Percentiles rank a stretch among this genome's conserved stretches.
These are phyloP conservation scores for Sporothrix pseudoabietina DNA, from an alignment of 2,329 filamentous ascomycete species.

Conservation along the genomic window DNA sequence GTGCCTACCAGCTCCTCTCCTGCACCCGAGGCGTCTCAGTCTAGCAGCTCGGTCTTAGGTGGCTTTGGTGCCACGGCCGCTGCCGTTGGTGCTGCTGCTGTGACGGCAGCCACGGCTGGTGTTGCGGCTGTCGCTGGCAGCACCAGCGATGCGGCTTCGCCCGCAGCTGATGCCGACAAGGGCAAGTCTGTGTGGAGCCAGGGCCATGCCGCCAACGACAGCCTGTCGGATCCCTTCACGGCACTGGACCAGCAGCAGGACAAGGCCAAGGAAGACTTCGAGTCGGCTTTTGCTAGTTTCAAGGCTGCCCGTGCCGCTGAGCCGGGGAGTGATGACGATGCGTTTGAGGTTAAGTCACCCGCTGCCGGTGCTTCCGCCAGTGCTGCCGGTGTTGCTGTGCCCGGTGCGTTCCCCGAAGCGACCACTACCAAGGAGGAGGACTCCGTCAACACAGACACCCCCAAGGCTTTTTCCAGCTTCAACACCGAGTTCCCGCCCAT, in stretches of 20 bases:
- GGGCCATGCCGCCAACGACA: conserved; percentile 36
- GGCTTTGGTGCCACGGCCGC: conserved; percentile 9
- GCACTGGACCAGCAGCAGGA: conserved; percentile 48
- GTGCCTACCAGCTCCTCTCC: background rate
- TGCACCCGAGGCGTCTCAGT: background rate
- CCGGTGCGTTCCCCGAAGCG: background rate
- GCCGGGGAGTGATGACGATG: conserved; percentile 11
- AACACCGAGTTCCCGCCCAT: conserved; percentile 90
- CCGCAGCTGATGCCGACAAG: conserved; percentile 23
- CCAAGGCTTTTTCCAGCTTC: conserved; percentile 56
- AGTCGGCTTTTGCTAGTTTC: conserved; percentile 81
- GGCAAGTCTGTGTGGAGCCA: conserved; percentile 29
- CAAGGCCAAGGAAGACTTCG: conserved; percentile 78
- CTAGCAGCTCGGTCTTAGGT: background rate
- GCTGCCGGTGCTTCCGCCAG: conserved; percentile 36
- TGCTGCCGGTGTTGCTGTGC: background rate
- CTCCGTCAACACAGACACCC: conserved; percentile 43
- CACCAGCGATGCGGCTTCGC: background rate
- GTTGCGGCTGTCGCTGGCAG: conserved; percentile 5
- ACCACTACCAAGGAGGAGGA: conserved; percentile 40
- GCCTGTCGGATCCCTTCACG: conserved; percentile 54
- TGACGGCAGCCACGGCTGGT: conserved; percentile 20
- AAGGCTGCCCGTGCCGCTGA: conserved; percentile 44
- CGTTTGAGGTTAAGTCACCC: conserved; percentile 27
- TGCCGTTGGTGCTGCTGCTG: conserved; percentile 22